Percentiles rank a stretch among this genome's conserved stretches.
Evolutionary conservation across 1,139 yeast genomes (phyloP).

Genomic region (Williopsis jadinii): DNA sequence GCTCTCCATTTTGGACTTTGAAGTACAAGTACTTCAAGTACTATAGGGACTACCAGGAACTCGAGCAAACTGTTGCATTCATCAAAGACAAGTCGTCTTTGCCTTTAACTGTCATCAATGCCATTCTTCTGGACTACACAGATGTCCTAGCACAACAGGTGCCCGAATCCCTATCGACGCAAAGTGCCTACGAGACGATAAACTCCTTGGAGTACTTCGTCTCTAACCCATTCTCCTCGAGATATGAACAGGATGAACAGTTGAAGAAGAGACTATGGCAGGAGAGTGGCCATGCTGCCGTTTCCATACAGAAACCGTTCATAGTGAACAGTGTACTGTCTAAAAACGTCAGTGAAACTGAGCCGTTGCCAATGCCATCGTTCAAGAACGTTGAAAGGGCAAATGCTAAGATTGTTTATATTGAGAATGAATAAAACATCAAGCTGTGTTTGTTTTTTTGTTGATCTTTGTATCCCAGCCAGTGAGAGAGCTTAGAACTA

Average conservation of each 20-base stretch:
- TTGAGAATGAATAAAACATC: conserved; percentile 10
- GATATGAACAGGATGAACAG: conserved; percentile 14
- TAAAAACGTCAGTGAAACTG: conserved; percentile 18
- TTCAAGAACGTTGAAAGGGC: conserved; percentile 61
- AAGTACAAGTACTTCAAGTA: conserved; percentile 45
- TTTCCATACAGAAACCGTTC: conserved; percentile 47
- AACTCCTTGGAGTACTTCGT: conserved; percentile 21
- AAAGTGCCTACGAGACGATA: conserved; percentile 18
- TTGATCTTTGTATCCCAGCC: neutral
- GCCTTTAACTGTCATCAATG: conserved; percentile 41
- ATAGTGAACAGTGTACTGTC: conserved; percentile 40
- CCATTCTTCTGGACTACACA: conserved; percentile 30
- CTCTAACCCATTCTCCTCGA: conserved; percentile 22
- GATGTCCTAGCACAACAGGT: conserved; percentile 25
- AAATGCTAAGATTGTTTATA: conserved; percentile 26
- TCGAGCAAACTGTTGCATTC: conserved; percentile 30
- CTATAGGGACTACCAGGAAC: conserved; percentile 31
- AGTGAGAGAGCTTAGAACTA: conserved; percentile 2
- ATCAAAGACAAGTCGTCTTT: conserved; percentile 38
- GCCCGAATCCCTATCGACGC: conserved; percentile 7
- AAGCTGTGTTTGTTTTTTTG: neutral
- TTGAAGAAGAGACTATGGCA: conserved; percentile 30
- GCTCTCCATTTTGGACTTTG: conserved; percentile 48
- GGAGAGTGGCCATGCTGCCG: conserved; percentile 60
- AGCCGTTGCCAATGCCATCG: conserved; percentile 42